Percentiles rank a stretch among this genome's conserved stretches.
phyloP scores from a whole-genome alignment of 2,329 filamentous ascomycete genomes.

The Neopestalotiopsis sp. region DNA sequence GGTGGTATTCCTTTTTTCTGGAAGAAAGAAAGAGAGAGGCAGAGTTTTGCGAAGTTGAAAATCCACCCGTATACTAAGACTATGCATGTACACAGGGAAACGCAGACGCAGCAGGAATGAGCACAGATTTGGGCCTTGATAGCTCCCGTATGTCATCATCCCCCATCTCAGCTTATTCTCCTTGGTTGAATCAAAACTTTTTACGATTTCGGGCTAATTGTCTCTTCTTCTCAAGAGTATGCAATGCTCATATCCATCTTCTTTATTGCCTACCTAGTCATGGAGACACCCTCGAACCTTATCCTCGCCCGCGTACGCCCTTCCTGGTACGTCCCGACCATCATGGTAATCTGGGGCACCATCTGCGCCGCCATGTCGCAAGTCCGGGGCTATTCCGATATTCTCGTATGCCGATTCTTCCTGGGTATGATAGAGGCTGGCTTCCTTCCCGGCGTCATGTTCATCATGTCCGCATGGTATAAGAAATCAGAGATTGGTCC shows the following conservation, averaged over 20 bases:
- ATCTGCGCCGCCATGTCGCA: conserved; percentile 47
- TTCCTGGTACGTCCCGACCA: conserved; percentile 40
- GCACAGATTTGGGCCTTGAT: conserved; percentile 38
- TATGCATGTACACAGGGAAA: conserved; percentile 29
- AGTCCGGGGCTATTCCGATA: conserved; percentile 34
- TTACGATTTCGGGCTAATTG: not conserved
- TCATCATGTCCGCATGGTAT: conserved; percentile 51
- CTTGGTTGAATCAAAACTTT: not conserved
- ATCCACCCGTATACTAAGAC: not conserved
- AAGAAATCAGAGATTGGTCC: conserved; percentile 46
- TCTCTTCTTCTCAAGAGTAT: not conserved
- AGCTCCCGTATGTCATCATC: not conserved
- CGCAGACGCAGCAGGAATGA: conserved; percentile 40
- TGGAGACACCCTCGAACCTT: conserved; percentile 50
- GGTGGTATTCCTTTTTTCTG: not conserved
- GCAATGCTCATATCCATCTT: conserved; percentile 37
- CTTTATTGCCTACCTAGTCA: conserved; percentile 49
- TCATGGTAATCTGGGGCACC: conserved; percentile 45
- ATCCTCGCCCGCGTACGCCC: conserved; percentile 44
- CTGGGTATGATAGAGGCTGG: conserved; percentile 36
- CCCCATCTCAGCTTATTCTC: too few species aligned
- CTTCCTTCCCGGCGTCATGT: conserved; percentile 50
- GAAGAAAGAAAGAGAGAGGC: not conserved
- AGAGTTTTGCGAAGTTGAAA: too few species aligned
- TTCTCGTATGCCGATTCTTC: conserved; percentile 32